Evolutionary conservation across 78 protist species (phyloP).

Genomic region (Dictyostelium purpureum): DNA sequence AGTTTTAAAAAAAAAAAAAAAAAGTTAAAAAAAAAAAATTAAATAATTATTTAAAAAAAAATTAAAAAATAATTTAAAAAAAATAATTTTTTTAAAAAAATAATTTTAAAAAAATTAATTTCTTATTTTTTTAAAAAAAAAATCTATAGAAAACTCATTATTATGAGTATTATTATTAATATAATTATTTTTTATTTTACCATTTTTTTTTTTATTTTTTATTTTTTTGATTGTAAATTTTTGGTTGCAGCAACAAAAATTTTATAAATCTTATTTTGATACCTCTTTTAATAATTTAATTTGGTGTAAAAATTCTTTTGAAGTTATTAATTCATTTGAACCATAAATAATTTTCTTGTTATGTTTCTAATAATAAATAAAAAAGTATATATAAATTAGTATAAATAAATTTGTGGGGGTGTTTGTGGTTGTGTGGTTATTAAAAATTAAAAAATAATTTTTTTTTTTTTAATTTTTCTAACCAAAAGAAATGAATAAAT

Average conservation of each 20-base stretch:
- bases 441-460: neutral
- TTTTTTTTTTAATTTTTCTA: neutral
- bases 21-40: neutral
- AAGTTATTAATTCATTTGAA: slow-evolving; percentile 74
- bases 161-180: too few species aligned
- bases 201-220: neutral
- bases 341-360: slow-evolving; percentile 79
- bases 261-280: neutral
- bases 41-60: neutral
- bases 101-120: neutral
- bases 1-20: neutral
- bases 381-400: neutral
- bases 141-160: too few species aligned
- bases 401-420: neutral
- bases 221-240: too few species aligned
- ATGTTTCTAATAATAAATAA: slow-evolving; percentile 21
- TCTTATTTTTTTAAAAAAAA: too few species aligned
- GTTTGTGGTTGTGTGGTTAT: too few species aligned
- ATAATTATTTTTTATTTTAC: too few species aligned
- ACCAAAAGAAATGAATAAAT: neutral
- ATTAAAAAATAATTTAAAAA: neutral
- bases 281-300: slow-evolving; percentile 21
- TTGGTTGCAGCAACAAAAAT: too few species aligned
- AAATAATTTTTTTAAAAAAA: neutral
- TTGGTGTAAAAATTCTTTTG: slow-evolving; percentile 76